Conservation (phyloP, 495 filamentous ascomycete genomes). For the Talaromyces nanjingensis region DNA sequence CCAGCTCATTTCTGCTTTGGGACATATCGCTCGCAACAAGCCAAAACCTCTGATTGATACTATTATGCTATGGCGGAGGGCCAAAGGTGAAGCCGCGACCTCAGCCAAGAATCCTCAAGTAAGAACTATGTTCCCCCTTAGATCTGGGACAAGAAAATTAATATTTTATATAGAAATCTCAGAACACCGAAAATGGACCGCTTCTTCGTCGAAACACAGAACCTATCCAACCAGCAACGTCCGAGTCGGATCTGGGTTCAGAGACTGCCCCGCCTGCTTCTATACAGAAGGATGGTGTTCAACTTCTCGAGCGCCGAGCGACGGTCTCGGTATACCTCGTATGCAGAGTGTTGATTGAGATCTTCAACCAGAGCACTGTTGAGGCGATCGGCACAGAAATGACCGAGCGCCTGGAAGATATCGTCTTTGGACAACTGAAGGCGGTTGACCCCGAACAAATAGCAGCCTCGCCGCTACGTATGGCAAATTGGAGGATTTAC, state of each 20-base stretch:
- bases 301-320: conserved; percentile 76
- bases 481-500: conserved; percentile 93
- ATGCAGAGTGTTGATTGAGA: conserved; percentile 87
- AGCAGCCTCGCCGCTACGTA: conserved; percentile 66
- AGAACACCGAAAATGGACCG: conserved; percentile 27
- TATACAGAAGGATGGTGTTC: conserved; percentile 54
- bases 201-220: conserved; percentile 50
- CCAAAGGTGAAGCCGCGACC: conserved; percentile 80
- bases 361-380: conserved; percentile 82
- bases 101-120: conserved; percentile 55
- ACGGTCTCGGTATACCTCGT: conserved; percentile 92
- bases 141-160: neutral
- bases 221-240: conserved; percentile 28
- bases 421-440: conserved; percentile 89
- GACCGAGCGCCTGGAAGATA: conserved; percentile 83
- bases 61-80: conserved; percentile 95
- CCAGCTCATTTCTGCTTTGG: conserved; percentile 86
- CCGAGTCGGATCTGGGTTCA: conserved; percentile 19
- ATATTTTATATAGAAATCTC: conserved; percentile 19
- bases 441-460: conserved; percentile 80
- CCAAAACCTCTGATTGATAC: conserved; percentile 94
- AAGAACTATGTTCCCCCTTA: conserved; percentile 11
- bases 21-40: conserved; percentile 87
- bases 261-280: conserved; percentile 20
- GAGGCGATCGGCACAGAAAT: conserved; percentile 77